Base-by-base conservation (phyloP, 2,329 filamentous ascomycete species). In the Ascochyta viciae-villosae region DNA sequence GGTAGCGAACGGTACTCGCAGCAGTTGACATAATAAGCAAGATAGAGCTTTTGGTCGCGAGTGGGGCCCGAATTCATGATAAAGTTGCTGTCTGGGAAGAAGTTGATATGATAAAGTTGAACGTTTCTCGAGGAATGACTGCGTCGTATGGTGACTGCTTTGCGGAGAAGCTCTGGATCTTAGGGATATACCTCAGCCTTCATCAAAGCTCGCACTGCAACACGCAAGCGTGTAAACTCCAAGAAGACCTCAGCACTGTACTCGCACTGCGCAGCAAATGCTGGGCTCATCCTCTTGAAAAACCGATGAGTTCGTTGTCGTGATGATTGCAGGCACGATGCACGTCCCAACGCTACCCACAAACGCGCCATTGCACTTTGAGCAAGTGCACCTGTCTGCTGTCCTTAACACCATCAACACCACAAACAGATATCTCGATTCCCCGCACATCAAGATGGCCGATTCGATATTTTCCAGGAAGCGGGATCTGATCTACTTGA, bases 401-500 rank as follows among this genome's bases (percentile, higher is more conserved):
- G n/a, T 50, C 29, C 29, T 31, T 48, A 37, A 31, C 46, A 48
- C 33, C 46, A 46, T 33, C 38, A 50, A 37, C 54, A 55, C 35
- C 47, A 23, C 45, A 41, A 39, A 12, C 29, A 15, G 24, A 19
- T 16, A 22, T n/a, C 6, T 31, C 13, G 33, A 6, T 19, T 12
- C 48, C 19, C 15, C 6, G 12, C 23, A 41, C 10, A 26, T 8
- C 42, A 51, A 56, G 6, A 75, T 76, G 73, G 67, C 67, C 15
- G 50, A 52, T 3, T 63, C 66, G 1, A 72, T 77, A 15, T 66
- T 74, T 27, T 58, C 63, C 22, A 73, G 80, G 42, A 81, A 80
- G 67, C 71, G 71, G 19, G 81, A 83, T 53, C 58, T 81, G 4
- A 55, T 79, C 27, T 85, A 85, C 63, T 77, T 89, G 5, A 62